These are phyloP conservation scores for Diplogelasinospora grovesii DNA, from an alignment of 495 filamentous ascomycete species.

Conservation along the genomic window DNA sequence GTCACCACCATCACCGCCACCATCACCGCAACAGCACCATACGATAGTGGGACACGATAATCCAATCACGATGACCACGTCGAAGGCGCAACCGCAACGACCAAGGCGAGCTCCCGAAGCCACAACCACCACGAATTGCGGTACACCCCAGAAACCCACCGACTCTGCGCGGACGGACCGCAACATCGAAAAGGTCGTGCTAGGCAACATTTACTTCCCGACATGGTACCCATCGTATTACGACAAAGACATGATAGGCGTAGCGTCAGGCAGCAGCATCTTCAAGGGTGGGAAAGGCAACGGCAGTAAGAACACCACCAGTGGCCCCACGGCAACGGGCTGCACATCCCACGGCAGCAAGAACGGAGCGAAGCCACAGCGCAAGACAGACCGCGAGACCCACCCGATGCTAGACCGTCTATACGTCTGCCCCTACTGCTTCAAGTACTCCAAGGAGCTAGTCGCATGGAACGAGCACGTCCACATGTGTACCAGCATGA, in stretches of 20 bases:
- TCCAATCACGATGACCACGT: slow-evolving; percentile 18
- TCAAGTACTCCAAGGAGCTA: slow-evolving; percentile 78
- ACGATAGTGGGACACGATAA: slow-evolving; percentile 21
- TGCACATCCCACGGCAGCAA: no score
- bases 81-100: slow-evolving; percentile 9
- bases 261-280: slow-evolving; percentile 12
- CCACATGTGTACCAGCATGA: slow-evolving; percentile 32
- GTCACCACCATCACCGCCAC: neutral
- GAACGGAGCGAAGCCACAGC: slow-evolving; percentile 33
- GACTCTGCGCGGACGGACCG: slow-evolving; percentile 35
- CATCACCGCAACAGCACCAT: slow-evolving; percentile 12
- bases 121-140: slow-evolving; percentile 7
- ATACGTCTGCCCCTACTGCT: slow-evolving; percentile 89
- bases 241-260: slow-evolving; percentile 64
- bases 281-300: slow-evolving; percentile 15
- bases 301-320: slow-evolving; percentile 5
- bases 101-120: slow-evolving; percentile 9
- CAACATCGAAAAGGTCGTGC: slow-evolving; percentile 67
- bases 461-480: slow-evolving; percentile 47
- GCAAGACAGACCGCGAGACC: slow-evolving; percentile 23
- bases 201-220: slow-evolving; percentile 66
- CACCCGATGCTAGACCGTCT: slow-evolving; percentile 51
- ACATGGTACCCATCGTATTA: slow-evolving; percentile 76
- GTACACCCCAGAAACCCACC: slow-evolving; percentile 11
- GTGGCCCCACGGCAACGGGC: slow-evolving; percentile 5